Percentiles rank a stretch among this genome's conserved stretches.
Conservation (phyloP, 1,284 basidiomycete species). For the Pterulicium gracile region DNA sequence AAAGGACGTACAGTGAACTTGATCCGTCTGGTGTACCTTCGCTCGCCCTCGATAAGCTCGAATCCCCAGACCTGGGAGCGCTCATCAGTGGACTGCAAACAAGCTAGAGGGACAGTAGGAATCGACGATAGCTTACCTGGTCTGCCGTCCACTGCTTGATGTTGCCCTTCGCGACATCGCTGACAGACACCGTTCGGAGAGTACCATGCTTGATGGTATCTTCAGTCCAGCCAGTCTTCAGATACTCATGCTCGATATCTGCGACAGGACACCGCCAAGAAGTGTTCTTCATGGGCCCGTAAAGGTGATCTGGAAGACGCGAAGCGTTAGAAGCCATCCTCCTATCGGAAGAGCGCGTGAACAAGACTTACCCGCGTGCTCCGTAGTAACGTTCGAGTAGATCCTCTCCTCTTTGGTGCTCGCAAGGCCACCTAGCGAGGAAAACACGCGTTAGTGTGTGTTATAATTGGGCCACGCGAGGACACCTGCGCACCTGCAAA, state of each 20-base stretch:
- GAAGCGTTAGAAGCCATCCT: no score
- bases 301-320: not conserved
- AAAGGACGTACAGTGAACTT: no score
- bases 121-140: slow-evolving; percentile 24
- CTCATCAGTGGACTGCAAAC: not conserved
- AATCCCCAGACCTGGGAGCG: slow-evolving; percentile 58
- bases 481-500: no score
- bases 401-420: slow-evolving; percentile 42
- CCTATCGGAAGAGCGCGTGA: no score
- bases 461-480: no score
- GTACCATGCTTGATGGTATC: slow-evolving; percentile 42
- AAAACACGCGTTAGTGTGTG: no score
- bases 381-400: slow-evolving; percentile 3
- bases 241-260: slow-evolving; percentile 37
- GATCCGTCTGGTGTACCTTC: slow-evolving; percentile 50
- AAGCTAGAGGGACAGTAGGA: not conserved
- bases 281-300: not conserved
- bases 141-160: slow-evolving; percentile 39
- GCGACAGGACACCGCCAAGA: slow-evolving; percentile 33
- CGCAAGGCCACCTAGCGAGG: slow-evolving; percentile 41
- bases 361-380: no score
- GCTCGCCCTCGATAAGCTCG: slow-evolving; percentile 44
- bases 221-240: slow-evolving; percentile 41
- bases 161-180: slow-evolving; percentile 44
- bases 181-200: slow-evolving; percentile 38